Base-by-base conservation (phyloP, 2,329 filamentous ascomycete genomes). In the Fusarium sublunatum region DNA sequence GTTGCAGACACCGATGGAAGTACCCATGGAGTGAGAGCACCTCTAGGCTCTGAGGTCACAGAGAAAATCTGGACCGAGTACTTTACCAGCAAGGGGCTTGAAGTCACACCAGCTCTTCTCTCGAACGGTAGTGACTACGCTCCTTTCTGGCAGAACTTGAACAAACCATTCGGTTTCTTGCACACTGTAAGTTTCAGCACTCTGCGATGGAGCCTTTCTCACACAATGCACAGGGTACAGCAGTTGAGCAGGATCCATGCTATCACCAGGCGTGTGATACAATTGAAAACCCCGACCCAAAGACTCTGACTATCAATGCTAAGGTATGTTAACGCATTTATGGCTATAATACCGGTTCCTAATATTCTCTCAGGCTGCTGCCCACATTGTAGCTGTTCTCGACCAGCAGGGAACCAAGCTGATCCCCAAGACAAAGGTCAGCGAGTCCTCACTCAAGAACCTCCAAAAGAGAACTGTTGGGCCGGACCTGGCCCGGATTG, bases 341-440 rank as follows among this genome's bases (percentile, higher is more conserved):
- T 31, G 12, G 7, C 4, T 1, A 4, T 11, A 3, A 2, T 7
- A 4, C 2, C 2, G 4, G 2, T 22, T 12, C 3, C 44, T 64
- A 24, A 65, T n/a, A 5, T 2, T 1, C 6, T 3, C 2, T 7
- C 1, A 66, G 64, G 64, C 77, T 38, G 85, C 86, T 50, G 86
- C 84, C 3, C 77, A 82, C 58, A 77, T 81, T 76, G 7, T 72
- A 9, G 44, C 67, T 6, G 58, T 64, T 3, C 70, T 72, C 1
- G 64, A 70, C 5, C 55, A 68, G 4, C 53, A 64, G 35, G 70
- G 70, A 22, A 61, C 66, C 1, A 58, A 65, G 39, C 46, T 72
- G 11, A 72, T 72, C 12, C 70, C 70, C 52, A 72, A 72, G 58
- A 61, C 53, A 1, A 61, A 59, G 25, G 61, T 70, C 8, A 68